These are phyloP conservation scores for Colletotrichum siamense DNA, from an alignment of 2,329 filamentous ascomycete species.

Conservation along the genomic window DNA sequence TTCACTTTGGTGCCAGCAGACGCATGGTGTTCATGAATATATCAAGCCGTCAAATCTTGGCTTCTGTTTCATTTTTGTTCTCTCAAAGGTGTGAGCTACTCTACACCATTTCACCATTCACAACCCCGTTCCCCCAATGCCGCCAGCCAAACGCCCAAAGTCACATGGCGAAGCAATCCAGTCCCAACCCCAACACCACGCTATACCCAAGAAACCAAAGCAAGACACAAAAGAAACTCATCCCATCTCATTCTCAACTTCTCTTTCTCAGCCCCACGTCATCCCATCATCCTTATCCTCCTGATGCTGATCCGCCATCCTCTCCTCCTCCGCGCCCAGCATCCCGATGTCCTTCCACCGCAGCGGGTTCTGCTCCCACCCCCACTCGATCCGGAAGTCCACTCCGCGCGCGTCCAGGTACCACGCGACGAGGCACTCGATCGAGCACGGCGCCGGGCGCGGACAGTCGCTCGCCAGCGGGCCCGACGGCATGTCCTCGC, in stretches of 20 bases:
- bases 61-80: neutral
- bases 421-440: conserved; percentile 22
- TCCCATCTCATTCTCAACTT: neutral
- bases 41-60: neutral
- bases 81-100: neutral
- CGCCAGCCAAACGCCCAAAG: neutral
- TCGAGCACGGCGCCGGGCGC: conserved; percentile 18
- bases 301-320: neutral
- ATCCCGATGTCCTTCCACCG: conserved; percentile 3
- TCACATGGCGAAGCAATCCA: neutral
- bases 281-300: neutral
- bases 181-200: conserved; percentile 4
- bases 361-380: conserved; percentile 3
- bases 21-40: neutral
- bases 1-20: too few species aligned
- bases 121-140: neutral
- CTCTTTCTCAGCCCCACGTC: neutral
- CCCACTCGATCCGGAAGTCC: conserved; percentile 21
- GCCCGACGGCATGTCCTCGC: conserved; percentile 16
- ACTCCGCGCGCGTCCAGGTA: conserved; percentile 20
- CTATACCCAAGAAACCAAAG: neutral
- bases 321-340: conserved; percentile 11
- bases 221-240: neutral
- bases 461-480: conserved; percentile 17
- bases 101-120: neutral